A percentile compares a stretch with the other conserved stretches of the same genome.
Evolutionary conservation across 148 eudicot genomes (phyloP).

Genomic region (Camellia sinensis): DNA sequence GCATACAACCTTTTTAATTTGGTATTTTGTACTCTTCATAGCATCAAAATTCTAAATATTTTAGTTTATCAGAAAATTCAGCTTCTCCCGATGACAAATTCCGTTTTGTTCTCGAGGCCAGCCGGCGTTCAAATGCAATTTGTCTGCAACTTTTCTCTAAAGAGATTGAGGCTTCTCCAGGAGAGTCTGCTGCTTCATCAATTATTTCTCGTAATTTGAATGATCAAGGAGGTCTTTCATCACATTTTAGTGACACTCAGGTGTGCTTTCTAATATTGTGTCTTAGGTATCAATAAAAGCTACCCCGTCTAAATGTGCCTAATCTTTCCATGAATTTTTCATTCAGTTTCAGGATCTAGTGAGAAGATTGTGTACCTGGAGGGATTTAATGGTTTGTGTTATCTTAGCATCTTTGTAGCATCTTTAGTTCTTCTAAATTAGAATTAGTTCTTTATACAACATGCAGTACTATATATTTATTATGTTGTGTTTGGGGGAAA

Average conservation of each 20-base stretch:
- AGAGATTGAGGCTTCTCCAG: conserved; percentile 77
- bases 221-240: conserved; percentile 42
- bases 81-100: conserved; percentile 61
- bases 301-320: conserved; percentile 8
- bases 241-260: conserved; percentile 27
- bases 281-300: background rate
- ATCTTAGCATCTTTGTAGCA: background rate
- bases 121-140: conserved; percentile 72
- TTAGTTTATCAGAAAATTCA: conserved; percentile 52
- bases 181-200: conserved; percentile 85
- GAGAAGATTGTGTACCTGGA: conserved; percentile 82
- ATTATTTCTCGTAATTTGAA: conserved; percentile 71
- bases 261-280: conserved; percentile 29
- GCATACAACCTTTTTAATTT: conserved; percentile 5
- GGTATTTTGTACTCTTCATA: conserved; percentile 2
- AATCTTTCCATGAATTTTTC: conserved; percentile 9
- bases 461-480: background rate
- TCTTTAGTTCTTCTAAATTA: background rate
- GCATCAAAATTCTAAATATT: conserved; percentile 33
- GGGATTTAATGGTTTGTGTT: conserved; percentile 87
- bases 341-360: conserved; percentile 70
- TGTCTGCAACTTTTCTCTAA: conserved; percentile 79
- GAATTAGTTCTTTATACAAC: background rate
- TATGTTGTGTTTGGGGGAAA: background rate
- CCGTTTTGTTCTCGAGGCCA: conserved; percentile 72